Evolutionary conservation across 2,329 filamentous ascomycete genomes (phyloP).

Genomic region (Aspergillus tubingensis): DNA sequence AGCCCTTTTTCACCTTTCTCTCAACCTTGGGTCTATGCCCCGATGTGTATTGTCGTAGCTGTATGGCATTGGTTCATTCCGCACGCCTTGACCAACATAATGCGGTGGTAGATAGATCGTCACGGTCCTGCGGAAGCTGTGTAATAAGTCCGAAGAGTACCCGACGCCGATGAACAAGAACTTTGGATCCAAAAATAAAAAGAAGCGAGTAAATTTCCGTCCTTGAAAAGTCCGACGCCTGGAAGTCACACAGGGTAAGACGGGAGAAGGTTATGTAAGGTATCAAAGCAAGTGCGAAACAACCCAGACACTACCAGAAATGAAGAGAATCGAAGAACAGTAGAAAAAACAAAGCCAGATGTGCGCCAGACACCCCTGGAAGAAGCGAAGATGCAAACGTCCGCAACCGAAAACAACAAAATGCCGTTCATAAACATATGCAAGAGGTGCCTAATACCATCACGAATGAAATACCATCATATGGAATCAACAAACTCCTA

Average conservation of each 20-base stretch:
- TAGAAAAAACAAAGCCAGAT: slow-evolving; percentile 26
- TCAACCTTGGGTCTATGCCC: not conserved
- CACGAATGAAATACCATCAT: slow-evolving; percentile 45
- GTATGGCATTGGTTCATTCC: not conserved
- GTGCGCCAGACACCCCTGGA: slow-evolving; percentile 38
- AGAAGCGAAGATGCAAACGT: slow-evolving; percentile 38
- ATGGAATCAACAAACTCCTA: slow-evolving; percentile 37
- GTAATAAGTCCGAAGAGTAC: not conserved
- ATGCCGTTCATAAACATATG: slow-evolving; percentile 44
- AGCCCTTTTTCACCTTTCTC: not conserved
- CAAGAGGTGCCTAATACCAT: slow-evolving; percentile 43
- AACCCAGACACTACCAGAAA: slow-evolving; percentile 27
- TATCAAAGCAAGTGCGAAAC: slow-evolving; percentile 33
- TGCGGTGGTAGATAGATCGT: not conserved
- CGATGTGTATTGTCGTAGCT: not conserved
- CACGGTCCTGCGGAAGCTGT: not conserved
- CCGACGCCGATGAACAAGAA: slow-evolving; percentile 22
- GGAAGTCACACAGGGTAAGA: slow-evolving; percentile 25
- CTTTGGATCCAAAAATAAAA: slow-evolving; percentile 28
- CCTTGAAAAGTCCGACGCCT: slow-evolving; percentile 31
- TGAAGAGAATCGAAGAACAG: slow-evolving; percentile 20
- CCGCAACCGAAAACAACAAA: slow-evolving; percentile 34
- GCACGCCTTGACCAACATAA: not conserved
- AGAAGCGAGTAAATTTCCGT: slow-evolving; percentile 23
- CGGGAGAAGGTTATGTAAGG: slow-evolving; percentile 30